Evolutionary conservation across 148 eudicot species (phyloP).

Genomic region (Rhododendron mucronatum): DNA sequence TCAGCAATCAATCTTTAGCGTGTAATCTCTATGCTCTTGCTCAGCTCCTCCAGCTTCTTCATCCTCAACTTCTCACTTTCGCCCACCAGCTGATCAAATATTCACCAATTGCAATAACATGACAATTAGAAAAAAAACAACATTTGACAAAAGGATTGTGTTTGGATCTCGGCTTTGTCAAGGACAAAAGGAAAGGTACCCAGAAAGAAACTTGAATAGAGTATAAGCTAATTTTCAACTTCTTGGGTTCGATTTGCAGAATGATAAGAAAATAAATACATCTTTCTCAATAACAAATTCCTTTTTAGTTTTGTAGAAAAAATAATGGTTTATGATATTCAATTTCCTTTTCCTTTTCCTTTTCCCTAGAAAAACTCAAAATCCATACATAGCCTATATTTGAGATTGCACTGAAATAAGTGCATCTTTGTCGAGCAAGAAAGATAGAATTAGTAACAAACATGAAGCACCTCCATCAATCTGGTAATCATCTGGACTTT

Average conservation of each 20-base stretch:
- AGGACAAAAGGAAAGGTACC: not conserved
- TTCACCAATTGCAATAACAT: not conserved
- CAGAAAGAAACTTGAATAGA: not conserved
- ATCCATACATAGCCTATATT: not conserved
- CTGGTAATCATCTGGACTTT: slow-evolving; percentile 78
- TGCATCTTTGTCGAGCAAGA: not conserved
- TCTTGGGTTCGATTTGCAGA: not conserved
- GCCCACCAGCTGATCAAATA: slow-evolving; percentile 57
- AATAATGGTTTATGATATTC: not conserved
- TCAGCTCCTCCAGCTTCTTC: slow-evolving; percentile 84
- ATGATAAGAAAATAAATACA: not conserved
- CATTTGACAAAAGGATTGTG: not conserved
- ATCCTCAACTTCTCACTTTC: slow-evolving; percentile 83
- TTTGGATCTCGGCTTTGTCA: not conserved
- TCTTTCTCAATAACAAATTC: not conserved
- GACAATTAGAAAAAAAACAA: not conserved
- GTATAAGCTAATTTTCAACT: not conserved
- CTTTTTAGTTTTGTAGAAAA: not conserved
- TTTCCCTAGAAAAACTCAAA: not conserved
- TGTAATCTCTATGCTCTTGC: slow-evolving; percentile 72
- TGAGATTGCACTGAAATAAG: not conserved
- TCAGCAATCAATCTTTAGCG: slow-evolving; percentile 15
- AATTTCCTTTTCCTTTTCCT: not conserved
- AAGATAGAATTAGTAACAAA: not conserved
- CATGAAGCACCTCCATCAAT: slow-evolving; percentile 70